Evolutionary conservation across 2,329 filamentous ascomycete genomes (phyloP), one percentile per base, ranked within the genome.

Genomic region (Claviceps fusiformis): DNA sequence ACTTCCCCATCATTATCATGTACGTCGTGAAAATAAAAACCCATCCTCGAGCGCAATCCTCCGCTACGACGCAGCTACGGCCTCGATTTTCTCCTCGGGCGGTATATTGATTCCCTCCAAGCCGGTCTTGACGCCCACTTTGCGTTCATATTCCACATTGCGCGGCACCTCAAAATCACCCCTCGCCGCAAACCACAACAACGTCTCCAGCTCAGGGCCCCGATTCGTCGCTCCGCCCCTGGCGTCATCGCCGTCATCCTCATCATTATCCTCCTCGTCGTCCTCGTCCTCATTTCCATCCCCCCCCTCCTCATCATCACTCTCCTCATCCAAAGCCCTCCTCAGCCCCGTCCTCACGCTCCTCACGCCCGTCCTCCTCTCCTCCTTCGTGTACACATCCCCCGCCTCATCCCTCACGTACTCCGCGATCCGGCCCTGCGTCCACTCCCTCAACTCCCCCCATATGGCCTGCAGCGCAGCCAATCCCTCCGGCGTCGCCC

Each of bases 381-480:
- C 89, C 62, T 85, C 83, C 3, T 80, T 73, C 2, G 87, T 92
- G 66, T 83, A 93, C 55, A 83, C 76, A 55, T 86, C 83, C n/a
- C 64, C 65, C 0, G 73, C 73, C 59, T 73, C 72, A 27, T 73
- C 73, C 39, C 67, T 63, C 43, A 72, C 73, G 55, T 75, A 74
- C 29, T 64, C 64, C 11, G 65, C 65, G 35, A 77, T 68, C 9
- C 75, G 69, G 2, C 65, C 64, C 9, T 68, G 67, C 45, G 69
- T 71, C 71, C 71, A 74, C 53, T 64, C 61, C 17, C 71, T 64
- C 60, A 74, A 68, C 56, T 73, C 71, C 35, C 67, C 63, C 82
- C 83, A 86, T n/a, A 87, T 69, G 48, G 77, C 75, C 53, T 77
- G 73, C 44, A 84, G 68, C 33, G 62, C 62, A 1, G 62, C 64